Percentiles rank a stretch among this genome's conserved stretches.
Conservation (phyloP, 495 filamentous ascomycete species). For the Penicillium taxi region DNA sequence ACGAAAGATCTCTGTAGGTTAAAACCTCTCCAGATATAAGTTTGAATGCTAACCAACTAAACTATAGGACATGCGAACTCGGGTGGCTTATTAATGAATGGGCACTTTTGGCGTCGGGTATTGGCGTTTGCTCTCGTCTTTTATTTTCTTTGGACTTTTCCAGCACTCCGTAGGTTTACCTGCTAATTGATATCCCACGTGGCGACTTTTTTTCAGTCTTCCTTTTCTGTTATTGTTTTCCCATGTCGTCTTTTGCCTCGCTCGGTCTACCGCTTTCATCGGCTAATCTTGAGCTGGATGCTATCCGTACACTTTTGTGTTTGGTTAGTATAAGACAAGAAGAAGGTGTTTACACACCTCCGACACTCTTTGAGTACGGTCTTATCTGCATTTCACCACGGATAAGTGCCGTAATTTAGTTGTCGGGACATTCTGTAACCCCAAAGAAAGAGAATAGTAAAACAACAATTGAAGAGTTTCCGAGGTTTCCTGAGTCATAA, state of each 20-base stretch:
- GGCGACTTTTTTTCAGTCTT: slow-evolving; percentile 8
- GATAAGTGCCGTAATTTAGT: slow-evolving; percentile 46
- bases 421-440: slow-evolving; percentile 36
- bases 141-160: slow-evolving; percentile 18
- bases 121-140: slow-evolving; percentile 17
- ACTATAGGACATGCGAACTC: slow-evolving; percentile 73
- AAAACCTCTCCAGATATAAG: background rate
- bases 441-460: no score
- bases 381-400: slow-evolving; percentile 30
- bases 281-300: slow-evolving; percentile 53
- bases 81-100: slow-evolving; percentile 67
- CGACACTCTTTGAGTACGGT: slow-evolving; percentile 53
- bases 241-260: slow-evolving; percentile 46
- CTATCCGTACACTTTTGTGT: slow-evolving; percentile 19
- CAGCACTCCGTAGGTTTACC: slow-evolving; percentile 22
- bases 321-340: slow-evolving; percentile 45
- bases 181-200: slow-evolving; percentile 17
- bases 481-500: no score
- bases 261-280: slow-evolving; percentile 42
- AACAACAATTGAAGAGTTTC: no score
- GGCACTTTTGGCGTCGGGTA: slow-evolving; percentile 18
- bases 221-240: background rate
- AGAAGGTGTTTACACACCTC: slow-evolving; percentile 22
- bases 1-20: slow-evolving; percentile 81
- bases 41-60: slow-evolving; percentile 11